Evolutionary conservation across 2,329 filamentous ascomycete genomes (phyloP), one percentile per base, ranked within the genome.

Genomic region (Phymatotrichopsis omnivora): DNA sequence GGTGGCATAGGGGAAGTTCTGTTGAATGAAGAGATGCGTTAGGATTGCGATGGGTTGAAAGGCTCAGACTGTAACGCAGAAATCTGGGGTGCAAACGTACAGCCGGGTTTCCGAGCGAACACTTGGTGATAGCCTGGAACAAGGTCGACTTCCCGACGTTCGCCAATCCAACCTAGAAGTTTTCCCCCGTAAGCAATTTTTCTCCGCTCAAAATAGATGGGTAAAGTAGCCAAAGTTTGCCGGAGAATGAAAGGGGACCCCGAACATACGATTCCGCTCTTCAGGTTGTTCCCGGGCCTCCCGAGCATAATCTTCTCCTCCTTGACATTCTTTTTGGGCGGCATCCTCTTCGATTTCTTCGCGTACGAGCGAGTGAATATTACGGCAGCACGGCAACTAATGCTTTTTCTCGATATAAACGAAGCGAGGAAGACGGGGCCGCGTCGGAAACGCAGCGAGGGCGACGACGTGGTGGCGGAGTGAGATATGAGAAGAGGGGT

Each of bases 81-180:
- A 55, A 59, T 57, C 58, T 57, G 56, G 58, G 58, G 60, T 56
- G 60, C 32, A 50, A 43, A 74, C 78, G 67, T 74, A 85, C 80
- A 72, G 91, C 91, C 61, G 93, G 93, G 72, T 96, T 98, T 70
- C 93, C 91, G 62, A 98, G 80, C 57, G 79, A 78, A 68, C 82
- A 94, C 74, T 95, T 96, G 64, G 91, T 98, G 69, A 98, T 95
- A 64, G 91, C 86, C 74, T 98, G 93, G 78, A 98, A 98, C 61
- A 98, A 79, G 25, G 93, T 98, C 57, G 91, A 98, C 73, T 98
- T 98, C 68, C 91, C 91, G 60, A 98, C 93, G 68, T 98, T 98
- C 67, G 91, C 91, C 62, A 98, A 80, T 70, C 91, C 91, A 68
- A 98, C 86, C 86, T 94, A 23, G 12, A 12, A 54, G 17, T 22